Evolutionary conservation across 2,329 filamentous ascomycete species (phyloP).

Genomic region (Aspergillus luchuensis): DNA sequence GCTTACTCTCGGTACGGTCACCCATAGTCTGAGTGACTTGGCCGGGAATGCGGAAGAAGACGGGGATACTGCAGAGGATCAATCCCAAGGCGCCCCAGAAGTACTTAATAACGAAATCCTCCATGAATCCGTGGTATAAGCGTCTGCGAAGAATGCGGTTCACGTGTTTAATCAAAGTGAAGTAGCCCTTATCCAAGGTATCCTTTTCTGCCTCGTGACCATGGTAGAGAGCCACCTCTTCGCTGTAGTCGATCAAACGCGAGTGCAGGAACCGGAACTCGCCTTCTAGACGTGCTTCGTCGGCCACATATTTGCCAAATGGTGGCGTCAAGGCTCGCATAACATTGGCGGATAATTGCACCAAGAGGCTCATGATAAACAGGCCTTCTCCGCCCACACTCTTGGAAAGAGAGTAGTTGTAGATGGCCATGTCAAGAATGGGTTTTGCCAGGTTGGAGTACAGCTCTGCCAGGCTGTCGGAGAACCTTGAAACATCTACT

Average conservation of each 20-base stretch:
- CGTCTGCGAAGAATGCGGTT: slow-evolving; percentile 88
- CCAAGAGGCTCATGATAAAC: slow-evolving; percentile 90
- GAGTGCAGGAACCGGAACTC: slow-evolving; percentile 97
- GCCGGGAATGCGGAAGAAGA: slow-evolving; percentile 90
- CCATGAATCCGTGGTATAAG: slow-evolving; percentile 98
- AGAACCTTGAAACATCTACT: slow-evolving; percentile 94
- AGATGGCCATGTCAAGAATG: slow-evolving; percentile 91
- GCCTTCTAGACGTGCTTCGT: slow-evolving; percentile 90
- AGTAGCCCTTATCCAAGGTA: slow-evolving; percentile 95
- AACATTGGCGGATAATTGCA: slow-evolving; percentile 86
- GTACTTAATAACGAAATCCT: slow-evolving; percentile 99
- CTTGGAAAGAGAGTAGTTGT: slow-evolving; percentile 89
- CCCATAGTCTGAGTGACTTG: slow-evolving; percentile 55
- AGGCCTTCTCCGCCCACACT: slow-evolving; percentile 96
- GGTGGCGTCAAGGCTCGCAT: slow-evolving; percentile 95
- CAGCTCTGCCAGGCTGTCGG: slow-evolving; percentile 88
- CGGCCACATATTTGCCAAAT: slow-evolving; percentile 96
- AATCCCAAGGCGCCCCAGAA: slow-evolving; percentile 96
- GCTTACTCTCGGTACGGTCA: slow-evolving; percentile 60
- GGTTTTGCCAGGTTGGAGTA: slow-evolving; percentile 98
- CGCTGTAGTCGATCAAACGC: slow-evolving; percentile 89
- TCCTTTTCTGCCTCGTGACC: slow-evolving; percentile 96
- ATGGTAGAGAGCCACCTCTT: slow-evolving; percentile 89
- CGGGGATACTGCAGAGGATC: slow-evolving; percentile 87
- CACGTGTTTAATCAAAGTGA: slow-evolving; percentile 98